These are phyloP conservation scores for Acanthamoeba healyi DNA, from an alignment of 208 protist species.

Conservation along the genomic window DNA sequence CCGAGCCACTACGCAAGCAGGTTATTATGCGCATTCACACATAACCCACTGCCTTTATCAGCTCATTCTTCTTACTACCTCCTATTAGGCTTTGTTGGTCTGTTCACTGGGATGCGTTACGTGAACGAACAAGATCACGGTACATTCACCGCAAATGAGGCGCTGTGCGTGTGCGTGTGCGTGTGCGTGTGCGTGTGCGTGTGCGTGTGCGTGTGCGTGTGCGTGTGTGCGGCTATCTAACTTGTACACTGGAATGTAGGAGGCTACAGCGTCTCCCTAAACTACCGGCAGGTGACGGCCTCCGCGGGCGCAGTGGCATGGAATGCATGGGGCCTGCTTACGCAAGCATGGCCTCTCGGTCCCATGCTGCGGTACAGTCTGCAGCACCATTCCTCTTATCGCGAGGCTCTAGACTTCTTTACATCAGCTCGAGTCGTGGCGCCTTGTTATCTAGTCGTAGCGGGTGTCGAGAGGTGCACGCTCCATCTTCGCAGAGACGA, in stretches of 20 bases:
- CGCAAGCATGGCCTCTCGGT: not conserved
- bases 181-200: no score
- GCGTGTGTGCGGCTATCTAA: not conserved
- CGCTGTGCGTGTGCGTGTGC: no score
- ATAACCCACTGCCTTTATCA: not conserved
- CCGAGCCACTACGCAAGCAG: constrained; percentile 1
- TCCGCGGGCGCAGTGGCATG: not conserved
- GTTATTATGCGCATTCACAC: not conserved
- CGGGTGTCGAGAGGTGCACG: not conserved
- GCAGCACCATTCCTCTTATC: not conserved
- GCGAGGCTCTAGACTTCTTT: not conserved
- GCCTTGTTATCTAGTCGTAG: constrained; percentile 8
- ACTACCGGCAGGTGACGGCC: constrained; percentile 5
- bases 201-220: no score
- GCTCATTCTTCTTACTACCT: not conserved
- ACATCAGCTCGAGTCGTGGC: not conserved
- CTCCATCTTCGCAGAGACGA: not conserved
- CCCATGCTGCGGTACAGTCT: not conserved
- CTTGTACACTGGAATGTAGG: not conserved
- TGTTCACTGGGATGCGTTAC: constrained; percentile 38
- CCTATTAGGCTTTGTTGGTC: constrained; percentile 3
- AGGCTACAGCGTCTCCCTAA: constrained; percentile 31
- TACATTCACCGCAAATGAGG: no score
- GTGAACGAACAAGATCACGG: not conserved
- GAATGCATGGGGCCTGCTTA: constrained; percentile 10